These are phyloP conservation scores for Lavandula angustifolia DNA, from an alignment of 257 asterid species.

Conservation along the genomic window DNA sequence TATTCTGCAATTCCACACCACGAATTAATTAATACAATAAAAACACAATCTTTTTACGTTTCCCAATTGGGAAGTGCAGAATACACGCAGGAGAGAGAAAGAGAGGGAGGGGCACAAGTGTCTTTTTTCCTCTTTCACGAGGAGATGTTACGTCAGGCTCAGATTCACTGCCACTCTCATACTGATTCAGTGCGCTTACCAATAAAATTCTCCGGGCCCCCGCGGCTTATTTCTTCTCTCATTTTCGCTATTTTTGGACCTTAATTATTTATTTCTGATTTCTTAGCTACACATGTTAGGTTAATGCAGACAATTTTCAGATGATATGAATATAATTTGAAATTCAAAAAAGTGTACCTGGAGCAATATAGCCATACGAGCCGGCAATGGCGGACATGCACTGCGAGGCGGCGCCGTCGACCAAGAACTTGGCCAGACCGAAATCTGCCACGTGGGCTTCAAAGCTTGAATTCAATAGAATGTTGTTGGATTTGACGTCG, in stretches of 20 bases:
- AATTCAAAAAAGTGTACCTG: conserved; percentile 62
- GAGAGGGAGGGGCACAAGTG: conserved; percentile 12
- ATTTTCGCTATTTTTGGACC: background rate
- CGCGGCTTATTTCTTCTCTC: background rate
- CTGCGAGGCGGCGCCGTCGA: conserved; percentile 81
- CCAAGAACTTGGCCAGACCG: conserved; percentile 87
- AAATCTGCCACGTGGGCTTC: conserved; percentile 98
- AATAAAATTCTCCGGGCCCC: conserved; percentile 35
- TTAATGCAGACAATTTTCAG: background rate
- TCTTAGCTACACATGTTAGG: no score
- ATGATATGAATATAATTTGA: no score
- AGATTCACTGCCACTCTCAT: conserved; percentile 29
- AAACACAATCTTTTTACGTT: no score
- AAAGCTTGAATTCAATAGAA: conserved; percentile 64
- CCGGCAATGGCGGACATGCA: conserved; percentile 98
- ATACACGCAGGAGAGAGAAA: conserved; percentile 20
- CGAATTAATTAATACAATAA: background rate
- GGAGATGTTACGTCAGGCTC: conserved; percentile 27
- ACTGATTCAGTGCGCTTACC: conserved; percentile 41
- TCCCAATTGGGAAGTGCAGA: background rate
- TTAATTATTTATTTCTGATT: background rate
- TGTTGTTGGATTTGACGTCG: conserved; percentile 89
- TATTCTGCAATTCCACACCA: conserved; percentile 41
- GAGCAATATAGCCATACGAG: conserved; percentile 96
- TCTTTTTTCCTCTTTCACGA: conserved; percentile 35